Evolutionary conservation across 805 yeast genomes (phyloP).

Genomic region (Clavispora phyllophila): DNA sequence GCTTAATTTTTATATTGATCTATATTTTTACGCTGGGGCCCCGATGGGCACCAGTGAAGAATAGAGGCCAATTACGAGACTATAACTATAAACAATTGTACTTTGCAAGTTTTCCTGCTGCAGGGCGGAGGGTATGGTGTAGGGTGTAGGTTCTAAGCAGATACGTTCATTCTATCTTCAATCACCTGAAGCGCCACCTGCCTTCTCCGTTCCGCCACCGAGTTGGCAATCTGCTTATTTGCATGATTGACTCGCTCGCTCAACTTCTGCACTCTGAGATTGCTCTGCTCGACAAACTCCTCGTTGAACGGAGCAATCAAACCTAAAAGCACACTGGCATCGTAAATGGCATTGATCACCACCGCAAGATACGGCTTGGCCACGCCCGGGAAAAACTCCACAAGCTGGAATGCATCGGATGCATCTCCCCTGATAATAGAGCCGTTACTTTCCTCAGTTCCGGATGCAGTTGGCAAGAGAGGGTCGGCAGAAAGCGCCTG

Average conservation of each 20-base stretch:
- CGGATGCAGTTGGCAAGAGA: conserved; percentile 43
- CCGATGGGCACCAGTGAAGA: no score
- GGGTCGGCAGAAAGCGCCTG: conserved; percentile 56
- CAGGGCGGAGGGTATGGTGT: no score
- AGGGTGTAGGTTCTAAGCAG: no score
- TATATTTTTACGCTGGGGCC: no score
- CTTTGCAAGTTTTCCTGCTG: no score
- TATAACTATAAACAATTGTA: no score
- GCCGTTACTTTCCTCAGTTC: conserved; percentile 19
- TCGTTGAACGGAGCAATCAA: conserved; percentile 60
- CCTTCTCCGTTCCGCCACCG: conserved; percentile 70
- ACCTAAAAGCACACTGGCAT: conserved; percentile 37
- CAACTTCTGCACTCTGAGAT: conserved; percentile 65
- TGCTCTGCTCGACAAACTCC: conserved; percentile 68
- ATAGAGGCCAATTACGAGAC: no score
- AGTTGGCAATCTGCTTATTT: conserved; percentile 33
- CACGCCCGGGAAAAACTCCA: conserved; percentile 75
- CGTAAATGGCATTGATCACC: conserved; percentile 39
- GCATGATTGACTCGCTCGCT: conserved; percentile 42
- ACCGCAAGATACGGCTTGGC: conserved; percentile 48
- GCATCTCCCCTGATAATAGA: conserved; percentile 66
- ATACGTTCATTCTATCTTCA: conserved; percentile 53
- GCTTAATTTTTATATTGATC: no score
- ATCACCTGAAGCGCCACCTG: conserved; percentile 72
- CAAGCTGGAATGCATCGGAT: conserved; percentile 79